Conservation (phyloP, 768 basidiomycete species). For the Lactarius quietus region DNA sequence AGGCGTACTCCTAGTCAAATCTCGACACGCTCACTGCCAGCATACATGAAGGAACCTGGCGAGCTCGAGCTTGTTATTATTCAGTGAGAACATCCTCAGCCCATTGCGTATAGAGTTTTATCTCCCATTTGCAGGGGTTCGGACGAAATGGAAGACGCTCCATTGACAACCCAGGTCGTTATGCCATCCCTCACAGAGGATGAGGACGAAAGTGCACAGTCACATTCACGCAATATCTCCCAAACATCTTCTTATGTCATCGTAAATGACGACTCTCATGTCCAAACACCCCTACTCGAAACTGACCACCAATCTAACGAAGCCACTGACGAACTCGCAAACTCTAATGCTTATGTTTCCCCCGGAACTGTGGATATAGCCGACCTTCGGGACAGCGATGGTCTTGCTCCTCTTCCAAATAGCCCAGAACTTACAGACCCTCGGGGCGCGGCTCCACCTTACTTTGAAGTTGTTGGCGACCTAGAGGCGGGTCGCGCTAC, state of each 20-base stretch:
- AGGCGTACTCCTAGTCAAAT: slow-evolving; percentile 75
- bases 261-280: slow-evolving; percentile 20
- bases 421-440: slow-evolving; percentile 35
- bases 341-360: background rate
- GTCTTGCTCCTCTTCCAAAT: slow-evolving; percentile 25
- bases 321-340: slow-evolving; percentile 14
- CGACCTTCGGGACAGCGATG: slow-evolving; percentile 7
- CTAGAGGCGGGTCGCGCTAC: slow-evolving; percentile 23
- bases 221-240: slow-evolving; percentile 23
- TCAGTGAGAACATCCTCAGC: slow-evolving; percentile 34
- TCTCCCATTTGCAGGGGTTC: slow-evolving; percentile 39
- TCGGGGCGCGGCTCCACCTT: slow-evolving; percentile 64
- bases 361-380: slow-evolving; percentile 24
- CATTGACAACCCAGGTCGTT: slow-evolving; percentile 40
- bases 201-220: slow-evolving; percentile 20
- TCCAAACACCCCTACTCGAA: slow-evolving; percentile 22
- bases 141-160: slow-evolving; percentile 52
- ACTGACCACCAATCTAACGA: slow-evolving; percentile 20
- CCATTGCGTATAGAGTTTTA: background rate
- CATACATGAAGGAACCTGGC: slow-evolving; percentile 81
- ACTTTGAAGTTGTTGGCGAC: slow-evolving; percentile 50
- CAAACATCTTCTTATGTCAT: slow-evolving; percentile 20
- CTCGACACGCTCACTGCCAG: slow-evolving; percentile 71
- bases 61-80: slow-evolving; percentile 75
- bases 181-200: slow-evolving; percentile 33